Evolutionary conservation across 2,329 filamentous ascomycete species (phyloP).

Genomic region (Chrysosporium keratinophilum): DNA sequence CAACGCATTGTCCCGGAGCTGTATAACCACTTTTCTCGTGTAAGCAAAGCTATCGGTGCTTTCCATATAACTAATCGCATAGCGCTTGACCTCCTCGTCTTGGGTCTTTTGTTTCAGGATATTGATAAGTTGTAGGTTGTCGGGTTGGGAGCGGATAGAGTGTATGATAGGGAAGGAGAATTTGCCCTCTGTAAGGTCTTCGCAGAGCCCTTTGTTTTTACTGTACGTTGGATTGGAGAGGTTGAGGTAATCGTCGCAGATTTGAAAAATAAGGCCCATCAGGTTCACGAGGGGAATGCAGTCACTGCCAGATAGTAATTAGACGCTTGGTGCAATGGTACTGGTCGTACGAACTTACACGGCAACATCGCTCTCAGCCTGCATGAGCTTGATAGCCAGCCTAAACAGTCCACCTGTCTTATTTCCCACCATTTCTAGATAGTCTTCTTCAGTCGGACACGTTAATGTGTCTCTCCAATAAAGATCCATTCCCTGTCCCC

Average conservation of each 20-base stretch:
- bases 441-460: conserved; percentile 32
- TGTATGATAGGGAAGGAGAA: conserved; percentile 27
- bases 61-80: conserved; percentile 87
- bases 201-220: conserved; percentile 73
- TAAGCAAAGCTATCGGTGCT: conserved; percentile 82
- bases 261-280: conserved; percentile 29
- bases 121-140: conserved; percentile 63
- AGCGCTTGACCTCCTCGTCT: conserved; percentile 74
- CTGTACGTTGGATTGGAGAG: conserved; percentile 57
- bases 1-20: conserved; percentile 55
- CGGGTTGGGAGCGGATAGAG: conserved; percentile 41
- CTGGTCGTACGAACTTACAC: conserved; percentile 12
- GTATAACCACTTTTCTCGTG: conserved; percentile 55
- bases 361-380: conserved; percentile 20
- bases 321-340: conserved; percentile 9
- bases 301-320: conserved; percentile 19
- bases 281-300: conserved; percentile 54
- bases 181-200: conserved; percentile 27
- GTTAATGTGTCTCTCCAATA: conserved; percentile 31
- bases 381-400: conserved; percentile 30
- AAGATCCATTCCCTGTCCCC: conserved; percentile 35
- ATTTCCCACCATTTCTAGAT: conserved; percentile 34
- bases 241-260: conserved; percentile 66
- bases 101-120: conserved; percentile 78
- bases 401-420: conserved; percentile 36